Evolutionary conservation across 2,329 filamentous ascomycete species (phyloP).

Genomic region (Ascocoryne sarcoides): DNA sequence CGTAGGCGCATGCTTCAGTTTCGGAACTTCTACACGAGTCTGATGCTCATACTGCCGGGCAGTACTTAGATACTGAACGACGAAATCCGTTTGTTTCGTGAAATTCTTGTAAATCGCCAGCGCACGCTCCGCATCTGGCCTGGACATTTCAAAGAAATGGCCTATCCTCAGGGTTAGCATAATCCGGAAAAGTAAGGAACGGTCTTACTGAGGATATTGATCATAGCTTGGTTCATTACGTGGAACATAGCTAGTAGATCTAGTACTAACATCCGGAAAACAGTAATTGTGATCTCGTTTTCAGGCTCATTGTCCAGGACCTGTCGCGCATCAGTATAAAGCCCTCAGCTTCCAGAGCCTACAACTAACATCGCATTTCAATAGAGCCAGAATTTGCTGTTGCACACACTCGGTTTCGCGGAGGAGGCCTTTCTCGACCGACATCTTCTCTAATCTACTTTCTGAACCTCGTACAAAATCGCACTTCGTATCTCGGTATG

Average conservation of each 20-base stretch:
- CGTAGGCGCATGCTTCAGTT: conserved; percentile 92
- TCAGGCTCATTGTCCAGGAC: conserved; percentile 81
- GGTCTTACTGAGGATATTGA: conserved; percentile 79
- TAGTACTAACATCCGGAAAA: conserved; percentile 83
- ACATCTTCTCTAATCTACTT: conserved; percentile 72
- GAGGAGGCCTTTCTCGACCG: conserved; percentile 84
- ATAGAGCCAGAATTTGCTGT: conserved; percentile 71
- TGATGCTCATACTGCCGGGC: conserved; percentile 87
- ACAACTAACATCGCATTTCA: conserved; percentile 79
- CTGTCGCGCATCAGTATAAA: conserved; percentile 35
- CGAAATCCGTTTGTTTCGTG: conserved; percentile 81
- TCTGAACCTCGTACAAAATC: conserved; percentile 86
- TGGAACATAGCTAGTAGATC: conserved; percentile 88
- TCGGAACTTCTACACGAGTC: conserved; percentile 88
- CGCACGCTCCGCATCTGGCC: conserved; percentile 82
- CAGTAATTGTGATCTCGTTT: conserved; percentile 93
- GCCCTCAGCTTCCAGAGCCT: background rate
- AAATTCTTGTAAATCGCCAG: conserved; percentile 90
- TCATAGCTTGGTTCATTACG: conserved; percentile 92
- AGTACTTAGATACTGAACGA: conserved; percentile 80
- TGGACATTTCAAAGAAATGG: conserved; percentile 98
- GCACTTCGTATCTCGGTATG: conserved; percentile 74
- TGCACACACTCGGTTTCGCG: conserved; percentile 89
- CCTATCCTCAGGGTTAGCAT: conserved; percentile 41
- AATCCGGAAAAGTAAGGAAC: background rate